Conservation (phyloP, 331 rosid species). For the Pyracantha coccinea region DNA sequence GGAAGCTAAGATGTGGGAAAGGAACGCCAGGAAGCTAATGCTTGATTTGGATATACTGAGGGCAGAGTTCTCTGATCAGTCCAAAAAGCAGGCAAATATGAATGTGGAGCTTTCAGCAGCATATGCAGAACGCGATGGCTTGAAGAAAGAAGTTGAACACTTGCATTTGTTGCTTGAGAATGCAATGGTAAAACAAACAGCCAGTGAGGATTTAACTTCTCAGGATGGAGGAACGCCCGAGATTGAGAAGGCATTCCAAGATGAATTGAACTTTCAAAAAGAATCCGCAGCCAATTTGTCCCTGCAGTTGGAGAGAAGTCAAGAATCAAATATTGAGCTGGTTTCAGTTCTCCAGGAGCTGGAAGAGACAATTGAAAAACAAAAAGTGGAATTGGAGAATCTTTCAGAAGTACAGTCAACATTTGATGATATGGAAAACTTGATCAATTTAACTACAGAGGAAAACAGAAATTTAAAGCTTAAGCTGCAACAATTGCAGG, state of each 20-base stretch:
- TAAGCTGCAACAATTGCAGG: conserved; percentile 51
- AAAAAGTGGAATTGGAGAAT: conserved; percentile 50
- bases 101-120: conserved; percentile 52
- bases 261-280: conserved; percentile 71
- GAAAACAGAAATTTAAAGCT: conserved; percentile 37
- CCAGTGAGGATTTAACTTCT: conserved; percentile 30
- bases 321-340: conserved; percentile 56
- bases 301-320: conserved; percentile 60
- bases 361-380: conserved; percentile 61
- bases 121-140: conserved; percentile 54
- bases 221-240: conserved; percentile 33
- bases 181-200: conserved; percentile 32
- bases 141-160: conserved; percentile 51
- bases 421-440: conserved; percentile 35
- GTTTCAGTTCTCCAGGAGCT: conserved; percentile 62
- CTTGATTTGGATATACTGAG: conserved; percentile 57
- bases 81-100: conserved; percentile 40
- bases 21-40: conserved; percentile 78
- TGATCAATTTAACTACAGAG: conserved; percentile 32
- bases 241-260: conserved; percentile 43
- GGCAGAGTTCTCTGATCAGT: conserved; percentile 55
- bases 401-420: conserved; percentile 44
- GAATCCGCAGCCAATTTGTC: conserved; percentile 67
- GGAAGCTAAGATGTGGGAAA: conserved; percentile 98
- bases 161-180: conserved; percentile 33